Evolutionary conservation across 768 basidiomycete species (phyloP).

Genomic region (Russula lepida): DNA sequence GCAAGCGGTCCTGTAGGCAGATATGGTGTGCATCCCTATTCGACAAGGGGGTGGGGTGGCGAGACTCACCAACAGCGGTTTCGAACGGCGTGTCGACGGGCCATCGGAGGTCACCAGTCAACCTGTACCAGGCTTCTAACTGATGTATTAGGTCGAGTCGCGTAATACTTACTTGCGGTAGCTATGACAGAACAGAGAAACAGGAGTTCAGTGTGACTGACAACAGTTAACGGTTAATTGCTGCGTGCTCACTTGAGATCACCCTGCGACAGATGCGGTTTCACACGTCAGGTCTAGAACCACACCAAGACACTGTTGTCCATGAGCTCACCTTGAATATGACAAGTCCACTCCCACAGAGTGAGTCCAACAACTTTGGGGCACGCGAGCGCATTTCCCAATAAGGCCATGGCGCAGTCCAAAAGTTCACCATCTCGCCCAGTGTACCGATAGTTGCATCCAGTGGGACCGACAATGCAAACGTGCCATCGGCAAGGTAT

Average conservation of each 20-base stretch:
- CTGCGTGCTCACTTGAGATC: constrained; percentile 79
- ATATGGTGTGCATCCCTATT: not conserved
- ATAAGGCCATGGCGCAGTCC: constrained; percentile 70
- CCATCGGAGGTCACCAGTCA: constrained; percentile 87
- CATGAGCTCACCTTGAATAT: constrained; percentile 63
- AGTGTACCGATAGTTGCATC: constrained; percentile 50
- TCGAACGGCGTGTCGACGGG: constrained; percentile 69
- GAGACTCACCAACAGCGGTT: constrained; percentile 52
- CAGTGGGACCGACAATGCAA: constrained; percentile 60
- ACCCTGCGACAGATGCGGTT: constrained; percentile 38
- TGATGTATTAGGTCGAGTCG: not conserved
- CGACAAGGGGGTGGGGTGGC: not conserved
- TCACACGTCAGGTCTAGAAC: constrained; percentile 5
- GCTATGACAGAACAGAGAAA: constrained; percentile 30
- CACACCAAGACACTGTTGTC: not conserved
- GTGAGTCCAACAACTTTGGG: constrained; percentile 39
- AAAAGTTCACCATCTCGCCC: constrained; percentile 41
- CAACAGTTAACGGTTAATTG: not conserved
- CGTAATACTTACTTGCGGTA: constrained; percentile 66
- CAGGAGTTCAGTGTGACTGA: not conserved
- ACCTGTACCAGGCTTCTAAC: constrained; percentile 35
- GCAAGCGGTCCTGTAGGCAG: constrained; percentile 57
- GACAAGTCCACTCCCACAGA: constrained; percentile 56
- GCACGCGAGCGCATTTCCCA: constrained; percentile 60
- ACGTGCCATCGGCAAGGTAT: constrained; percentile 63